phyloP scores from a whole-genome alignment of 352 stramenopile species.

The Aphanomyces cochlioides region DNA sequence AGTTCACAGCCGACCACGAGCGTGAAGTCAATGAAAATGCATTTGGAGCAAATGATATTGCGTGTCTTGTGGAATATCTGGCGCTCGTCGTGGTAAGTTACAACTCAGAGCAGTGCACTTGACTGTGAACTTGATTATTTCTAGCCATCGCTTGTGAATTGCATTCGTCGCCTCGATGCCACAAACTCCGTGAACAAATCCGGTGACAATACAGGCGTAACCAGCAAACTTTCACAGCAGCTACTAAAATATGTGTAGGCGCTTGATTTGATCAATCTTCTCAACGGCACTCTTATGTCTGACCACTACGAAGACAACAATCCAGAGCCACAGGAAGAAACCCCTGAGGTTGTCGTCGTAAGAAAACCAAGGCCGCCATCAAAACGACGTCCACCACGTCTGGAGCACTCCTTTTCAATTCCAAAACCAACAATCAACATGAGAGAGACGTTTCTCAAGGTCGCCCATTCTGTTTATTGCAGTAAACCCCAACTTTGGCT shows the following conservation, averaged over 20 bases:
- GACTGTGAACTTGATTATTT: too few species aligned
- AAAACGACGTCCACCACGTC: too few species aligned
- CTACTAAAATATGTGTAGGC: background rate
- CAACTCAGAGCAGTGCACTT: too few species aligned
- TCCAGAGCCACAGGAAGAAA: too few species aligned
- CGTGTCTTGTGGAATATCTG: background rate
- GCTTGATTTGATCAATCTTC: slow-evolving; percentile 23
- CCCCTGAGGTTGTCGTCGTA: too few species aligned
- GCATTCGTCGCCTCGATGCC: background rate
- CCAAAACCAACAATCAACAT: slow-evolving; percentile 7
- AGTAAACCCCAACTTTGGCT: background rate
- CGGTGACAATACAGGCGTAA: background rate
- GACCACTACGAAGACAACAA: background rate
- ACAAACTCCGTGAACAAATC: background rate
- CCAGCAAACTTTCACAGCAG: background rate
- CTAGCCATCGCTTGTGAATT: background rate
- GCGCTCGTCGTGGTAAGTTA: slow-evolving; percentile 7
- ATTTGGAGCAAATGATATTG: background rate
- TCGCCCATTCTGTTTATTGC: background rate
- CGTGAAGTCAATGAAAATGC: slow-evolving; percentile 8
- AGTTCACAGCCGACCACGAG: background rate
- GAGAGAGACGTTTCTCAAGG: slow-evolving; percentile 8
- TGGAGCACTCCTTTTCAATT: background rate
- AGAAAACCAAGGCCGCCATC: too few species aligned
- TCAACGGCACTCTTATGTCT: slow-evolving; percentile 22